These are phyloP conservation scores for Didymella pomorum DNA, from an alignment of 2,329 filamentous ascomycete species.

Conservation along the genomic window DNA sequence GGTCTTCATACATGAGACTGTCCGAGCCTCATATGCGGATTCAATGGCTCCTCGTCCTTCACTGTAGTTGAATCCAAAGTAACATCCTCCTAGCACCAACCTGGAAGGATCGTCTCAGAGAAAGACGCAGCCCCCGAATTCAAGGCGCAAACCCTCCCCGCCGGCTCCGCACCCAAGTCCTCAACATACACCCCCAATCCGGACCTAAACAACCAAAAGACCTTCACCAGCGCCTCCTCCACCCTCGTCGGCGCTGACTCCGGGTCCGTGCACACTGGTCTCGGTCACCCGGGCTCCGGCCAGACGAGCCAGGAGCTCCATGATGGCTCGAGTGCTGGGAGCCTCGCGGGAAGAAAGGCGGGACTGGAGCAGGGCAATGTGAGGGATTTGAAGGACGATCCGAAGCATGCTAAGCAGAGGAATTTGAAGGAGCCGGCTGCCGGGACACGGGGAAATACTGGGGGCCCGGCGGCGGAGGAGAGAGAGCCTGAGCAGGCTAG, in stretches of 20 bases:
- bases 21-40: background rate
- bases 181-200: conserved; percentile 57
- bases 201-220: conserved; percentile 53
- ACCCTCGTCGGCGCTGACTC: conserved; percentile 63
- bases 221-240: conserved; percentile 53
- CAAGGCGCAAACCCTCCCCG: conserved; percentile 65
- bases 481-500: conserved; percentile 32
- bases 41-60: background rate
- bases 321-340: conserved; percentile 57
- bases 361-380: conserved; percentile 25
- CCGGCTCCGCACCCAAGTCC: conserved; percentile 68
- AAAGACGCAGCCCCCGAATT: conserved; percentile 67
- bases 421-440: conserved; percentile 49
- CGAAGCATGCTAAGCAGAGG: conserved; percentile 48
- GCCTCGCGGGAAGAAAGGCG: conserved; percentile 53
- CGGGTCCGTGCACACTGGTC: conserved; percentile 60
- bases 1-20: background rate
- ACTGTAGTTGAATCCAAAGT: background rate
- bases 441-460: conserved; percentile 44
- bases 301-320: conserved; percentile 60
- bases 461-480: conserved; percentile 46
- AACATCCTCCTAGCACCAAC: conserved; percentile 64
- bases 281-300: conserved; percentile 61
- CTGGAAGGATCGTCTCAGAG: conserved; percentile 64
- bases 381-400: conserved; percentile 42